Percentiles rank a stretch among this genome's conserved stretches.
phyloP scores from a whole-genome alignment of 228 moss, liverwort and hornwort genomes.

The Sphagnum fallax region DNA sequence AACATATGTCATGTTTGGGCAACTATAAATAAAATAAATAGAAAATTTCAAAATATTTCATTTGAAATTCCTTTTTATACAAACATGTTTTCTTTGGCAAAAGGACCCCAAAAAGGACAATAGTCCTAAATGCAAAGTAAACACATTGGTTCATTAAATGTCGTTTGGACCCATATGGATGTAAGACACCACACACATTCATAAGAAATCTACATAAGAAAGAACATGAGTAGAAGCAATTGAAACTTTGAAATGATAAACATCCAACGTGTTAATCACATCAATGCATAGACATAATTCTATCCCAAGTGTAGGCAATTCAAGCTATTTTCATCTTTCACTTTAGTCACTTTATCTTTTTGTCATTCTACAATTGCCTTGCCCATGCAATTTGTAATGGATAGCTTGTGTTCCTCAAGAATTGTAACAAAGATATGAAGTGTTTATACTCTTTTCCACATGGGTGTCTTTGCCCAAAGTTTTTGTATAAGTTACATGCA shows the following conservation, averaged over 20 bases:
- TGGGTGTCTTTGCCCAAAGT: constrained; percentile 81
- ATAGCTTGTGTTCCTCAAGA: constrained; percentile 72
- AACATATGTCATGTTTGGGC: too few species aligned
- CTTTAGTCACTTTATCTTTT: constrained; percentile 74
- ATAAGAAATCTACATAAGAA: too few species aligned
- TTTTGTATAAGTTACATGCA: constrained; percentile 38
- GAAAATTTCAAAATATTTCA: too few species aligned
- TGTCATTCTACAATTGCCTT: constrained; percentile 71
- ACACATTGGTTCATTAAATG: too few species aligned
- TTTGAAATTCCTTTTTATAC: too few species aligned
- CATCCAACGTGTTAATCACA: background rate
- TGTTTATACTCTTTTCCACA: constrained; percentile 87
- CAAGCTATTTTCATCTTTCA: constrained; percentile 1
- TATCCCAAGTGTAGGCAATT: background rate
- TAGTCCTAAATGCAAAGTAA: too few species aligned
- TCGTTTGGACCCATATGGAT: too few species aligned
- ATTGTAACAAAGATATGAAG: constrained; percentile 79
- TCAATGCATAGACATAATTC: background rate
- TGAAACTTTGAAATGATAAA: background rate
- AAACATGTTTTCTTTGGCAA: too few species aligned
- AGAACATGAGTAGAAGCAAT: background rate
- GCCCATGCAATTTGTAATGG: constrained; percentile 69
- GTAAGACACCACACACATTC: too few species aligned
- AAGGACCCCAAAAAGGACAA: too few species aligned
- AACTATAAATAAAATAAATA: too few species aligned